Evolutionary conservation across 257 asterid genomes (phyloP), one percentile per base, ranked within the genome.

Genomic region (Scutellaria minor): DNA sequence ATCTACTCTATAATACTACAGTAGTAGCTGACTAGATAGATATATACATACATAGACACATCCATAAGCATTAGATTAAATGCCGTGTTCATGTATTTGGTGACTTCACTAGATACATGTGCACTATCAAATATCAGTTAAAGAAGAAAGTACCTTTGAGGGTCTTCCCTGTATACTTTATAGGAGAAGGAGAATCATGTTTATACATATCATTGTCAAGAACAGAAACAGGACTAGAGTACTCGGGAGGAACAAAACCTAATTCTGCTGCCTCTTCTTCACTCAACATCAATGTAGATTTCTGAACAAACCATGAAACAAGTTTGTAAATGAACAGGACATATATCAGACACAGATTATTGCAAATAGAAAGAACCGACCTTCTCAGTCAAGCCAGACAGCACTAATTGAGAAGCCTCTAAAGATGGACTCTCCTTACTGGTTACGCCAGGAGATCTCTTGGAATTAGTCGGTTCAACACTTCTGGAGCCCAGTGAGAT

Each of bases 181-280:
- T 66, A 8, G 97, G 96, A 74, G 95, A 86, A 63, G 86, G 86
- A 4, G 92, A 86, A 73, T 85, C 87, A 48, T 81, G 88, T 40
- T 72, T 77, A 63, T 79, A 77, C 18, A 47, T 77, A 37, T 71
- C 87, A 70, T 71, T 70, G 56, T 88, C 97, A 65, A 93, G 97
- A 81, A 93, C 97, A 11, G 98, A 93, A 48, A 93, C 83, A 0
- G 98, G 98, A 72, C 98, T 93, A 1, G 96, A 87, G 83, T 84
- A 80, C 77, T 93, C 95, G 0, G 85, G 85, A 45, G 88, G 77
- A 70, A 78, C 89, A 64, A 27, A 78, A 58, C 85, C 78, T 65
- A 76, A 68, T 50, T 85, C 89, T 58, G 71, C 73, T 15, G 84
- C 72, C 76, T 85, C 97, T 69, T 86, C 91, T 67, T 80, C 94